Evolutionary conservation across 2,329 filamentous ascomycete genomes (phyloP).

Genomic region (Trichoderma cornu-damae): DNA sequence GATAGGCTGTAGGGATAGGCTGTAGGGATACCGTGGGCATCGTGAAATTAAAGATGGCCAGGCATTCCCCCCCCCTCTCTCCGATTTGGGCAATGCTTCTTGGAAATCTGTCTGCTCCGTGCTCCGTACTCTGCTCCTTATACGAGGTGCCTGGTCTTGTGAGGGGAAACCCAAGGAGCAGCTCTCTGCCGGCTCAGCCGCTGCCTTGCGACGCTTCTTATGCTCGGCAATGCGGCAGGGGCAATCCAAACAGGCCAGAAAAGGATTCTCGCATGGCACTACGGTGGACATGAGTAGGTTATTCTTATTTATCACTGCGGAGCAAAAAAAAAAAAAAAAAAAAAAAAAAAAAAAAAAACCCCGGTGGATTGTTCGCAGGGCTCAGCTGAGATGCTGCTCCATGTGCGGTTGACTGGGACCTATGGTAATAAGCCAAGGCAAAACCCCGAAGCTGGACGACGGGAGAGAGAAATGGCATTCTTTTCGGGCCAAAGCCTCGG

Average conservation of each 20-base stretch:
- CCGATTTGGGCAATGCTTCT: not conserved
- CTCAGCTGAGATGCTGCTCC: not conserved
- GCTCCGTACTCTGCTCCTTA: too few species aligned
- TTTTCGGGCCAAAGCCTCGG: not conserved
- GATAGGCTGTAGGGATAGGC: too few species aligned
- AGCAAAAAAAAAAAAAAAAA: too few species aligned
- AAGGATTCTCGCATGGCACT: not conserved
- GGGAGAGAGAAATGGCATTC: slow-evolving; percentile 6
- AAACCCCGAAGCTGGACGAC: not conserved
- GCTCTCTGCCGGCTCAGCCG: slow-evolving; percentile 10
- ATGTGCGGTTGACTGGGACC: not conserved
- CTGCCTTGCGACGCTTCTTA: not conserved
- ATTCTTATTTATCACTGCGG: not conserved
- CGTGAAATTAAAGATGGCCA: slow-evolving; percentile 1
- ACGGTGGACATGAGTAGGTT: not conserved
- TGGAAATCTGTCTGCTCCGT: not conserved
- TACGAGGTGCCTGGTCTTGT: not conserved
- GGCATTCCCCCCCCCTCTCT: not conserved
- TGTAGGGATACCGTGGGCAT: not conserved
- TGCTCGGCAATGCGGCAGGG: slow-evolving; percentile 4
- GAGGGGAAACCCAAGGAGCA: slow-evolving; percentile 1
- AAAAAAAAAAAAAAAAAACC: too few species aligned
- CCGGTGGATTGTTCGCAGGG: not conserved
- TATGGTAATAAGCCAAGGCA: too few species aligned
- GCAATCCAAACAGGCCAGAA: not conserved